phyloP scores from a whole-genome alignment of 768 basidiomycete genomes.

The Hericium coralloides region DNA sequence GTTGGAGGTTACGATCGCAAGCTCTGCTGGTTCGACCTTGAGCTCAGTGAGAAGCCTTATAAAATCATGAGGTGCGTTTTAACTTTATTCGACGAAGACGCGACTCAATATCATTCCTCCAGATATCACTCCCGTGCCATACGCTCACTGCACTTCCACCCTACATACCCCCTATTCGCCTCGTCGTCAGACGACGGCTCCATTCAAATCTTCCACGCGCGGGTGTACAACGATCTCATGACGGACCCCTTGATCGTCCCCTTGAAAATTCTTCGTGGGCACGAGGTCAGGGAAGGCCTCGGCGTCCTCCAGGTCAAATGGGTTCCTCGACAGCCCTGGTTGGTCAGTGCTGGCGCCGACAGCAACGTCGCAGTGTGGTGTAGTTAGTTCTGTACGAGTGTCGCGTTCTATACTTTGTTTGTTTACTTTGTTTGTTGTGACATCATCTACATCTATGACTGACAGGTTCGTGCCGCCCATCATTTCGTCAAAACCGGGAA shows the following conservation, averaged over 20 bases:
- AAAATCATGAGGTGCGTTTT: slow-evolving; percentile 76
- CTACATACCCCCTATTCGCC: slow-evolving; percentile 90
- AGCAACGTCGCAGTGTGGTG: slow-evolving; percentile 86
- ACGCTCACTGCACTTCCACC: slow-evolving; percentile 89
- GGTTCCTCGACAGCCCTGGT: slow-evolving; percentile 87
- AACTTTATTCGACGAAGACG: neutral
- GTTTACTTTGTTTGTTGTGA: too few species aligned
- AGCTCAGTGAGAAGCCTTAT: slow-evolving; percentile 94
- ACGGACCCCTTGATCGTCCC: slow-evolving; percentile 97
- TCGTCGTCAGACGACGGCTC: slow-evolving; percentile 96
- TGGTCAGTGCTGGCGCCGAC: slow-evolving; percentile 88
- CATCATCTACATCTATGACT: too few species aligned
- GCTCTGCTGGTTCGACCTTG: slow-evolving; percentile 97
- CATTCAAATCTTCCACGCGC: slow-evolving; percentile 93
- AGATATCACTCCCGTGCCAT: slow-evolving; percentile 95
- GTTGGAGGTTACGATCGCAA: slow-evolving; percentile 98
- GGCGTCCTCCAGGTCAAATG: slow-evolving; percentile 90
- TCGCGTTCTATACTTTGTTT: too few species aligned
- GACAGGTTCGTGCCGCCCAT: too few species aligned
- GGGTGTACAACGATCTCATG: slow-evolving; percentile 92
- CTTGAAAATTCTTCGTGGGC: slow-evolving; percentile 92
- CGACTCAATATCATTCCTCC: neutral
- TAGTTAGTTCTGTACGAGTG: slow-evolving; percentile 33
- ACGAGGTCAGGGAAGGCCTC: slow-evolving; percentile 73
- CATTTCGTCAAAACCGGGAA: too few species aligned